These are phyloP conservation scores for Eimeria zaria DNA, from an alignment of 169 alveolate genomes.

Conservation along the genomic window DNA sequence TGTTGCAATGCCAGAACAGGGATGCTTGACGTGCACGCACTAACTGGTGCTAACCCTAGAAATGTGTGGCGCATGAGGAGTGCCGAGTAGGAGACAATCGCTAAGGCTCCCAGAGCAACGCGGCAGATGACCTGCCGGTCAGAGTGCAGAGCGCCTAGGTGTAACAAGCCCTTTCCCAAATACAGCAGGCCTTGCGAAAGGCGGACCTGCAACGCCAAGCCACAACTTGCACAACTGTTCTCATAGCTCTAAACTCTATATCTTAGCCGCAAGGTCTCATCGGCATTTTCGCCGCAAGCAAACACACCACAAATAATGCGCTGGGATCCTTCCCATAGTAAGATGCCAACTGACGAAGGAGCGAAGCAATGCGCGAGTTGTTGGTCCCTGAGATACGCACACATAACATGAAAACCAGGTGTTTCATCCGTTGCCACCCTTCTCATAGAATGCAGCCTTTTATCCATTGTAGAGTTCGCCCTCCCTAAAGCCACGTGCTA, in stretches of 20 bases:
- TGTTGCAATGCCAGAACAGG: not conserved
- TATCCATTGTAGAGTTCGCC: not conserved
- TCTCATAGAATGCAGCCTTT: not conserved
- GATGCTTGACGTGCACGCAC: not conserved
- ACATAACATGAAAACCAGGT: not conserved
- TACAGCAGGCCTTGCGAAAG: constrained; percentile 93
- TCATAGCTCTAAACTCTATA: not conserved
- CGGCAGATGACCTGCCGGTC: constrained; percentile 97
- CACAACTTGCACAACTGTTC: not conserved
- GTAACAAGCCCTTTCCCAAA: constrained; percentile 99
- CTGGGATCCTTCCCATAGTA: constrained; percentile 97
- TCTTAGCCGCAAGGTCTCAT: constrained; percentile 86
- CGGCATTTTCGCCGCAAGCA: constrained; percentile 90
- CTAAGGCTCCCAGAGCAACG: constrained; percentile 97
- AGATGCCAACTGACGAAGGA: constrained; percentile 98
- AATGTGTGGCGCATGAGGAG: constrained; percentile 94
- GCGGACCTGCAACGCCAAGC: constrained; percentile 65
- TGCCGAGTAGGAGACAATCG: constrained; percentile 95
- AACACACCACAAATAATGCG: constrained; percentile 97
- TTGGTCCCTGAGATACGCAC: constrained; percentile 94
- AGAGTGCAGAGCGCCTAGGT: constrained; percentile 98
- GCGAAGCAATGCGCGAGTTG: constrained; percentile 98
- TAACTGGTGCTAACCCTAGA: constrained; percentile 90
- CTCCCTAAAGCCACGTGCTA: not conserved
- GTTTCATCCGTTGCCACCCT: not conserved